These are phyloP conservation scores for Agastache rugosa DNA, from an alignment of 257 asterid species.

Conservation along the genomic window DNA sequence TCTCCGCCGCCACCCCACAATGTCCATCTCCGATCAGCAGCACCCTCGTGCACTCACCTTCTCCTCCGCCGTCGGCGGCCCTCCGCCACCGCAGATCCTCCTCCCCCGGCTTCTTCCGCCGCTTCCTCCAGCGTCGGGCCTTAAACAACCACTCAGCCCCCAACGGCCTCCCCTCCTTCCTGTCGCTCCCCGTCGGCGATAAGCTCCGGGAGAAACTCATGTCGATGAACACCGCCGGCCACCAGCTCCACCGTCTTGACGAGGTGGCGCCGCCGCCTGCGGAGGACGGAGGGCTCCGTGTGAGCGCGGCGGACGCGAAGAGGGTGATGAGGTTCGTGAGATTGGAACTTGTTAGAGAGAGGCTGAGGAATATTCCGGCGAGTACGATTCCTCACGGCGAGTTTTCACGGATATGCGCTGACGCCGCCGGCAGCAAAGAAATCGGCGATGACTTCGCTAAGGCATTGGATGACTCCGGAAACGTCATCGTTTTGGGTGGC, in stretches of 20 bases:
- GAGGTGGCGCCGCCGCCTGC: conserved; percentile 38
- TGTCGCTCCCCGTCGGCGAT: conserved; percentile 66
- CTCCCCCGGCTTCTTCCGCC: conserved; percentile 46
- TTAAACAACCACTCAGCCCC: conserved; percentile 56
- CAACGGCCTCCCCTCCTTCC: conserved; percentile 52
- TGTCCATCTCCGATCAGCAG: conserved; percentile 30
- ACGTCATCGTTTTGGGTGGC: conserved; percentile 78
- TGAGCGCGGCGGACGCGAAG: conserved; percentile 56
- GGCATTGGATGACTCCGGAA: conserved; percentile 72
- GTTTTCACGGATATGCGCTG: conserved; percentile 57
- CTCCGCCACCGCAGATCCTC: conserved; percentile 41
- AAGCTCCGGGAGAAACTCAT: conserved; percentile 62
- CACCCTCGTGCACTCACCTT: conserved; percentile 20
- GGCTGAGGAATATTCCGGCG: conserved; percentile 56
- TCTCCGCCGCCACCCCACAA: conserved; percentile 19
- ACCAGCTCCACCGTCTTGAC: conserved; percentile 44
- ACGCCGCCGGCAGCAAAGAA: conserved; percentile 48
- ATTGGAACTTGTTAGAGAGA: conserved; percentile 52
- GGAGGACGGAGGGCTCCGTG: conserved; percentile 33
- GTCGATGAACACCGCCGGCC: conserved; percentile 45
- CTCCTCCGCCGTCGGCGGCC: conserved; percentile 32
- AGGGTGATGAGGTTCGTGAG: conserved; percentile 58
- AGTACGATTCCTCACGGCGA: conserved; percentile 62
- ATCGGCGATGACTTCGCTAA: conserved; percentile 66
- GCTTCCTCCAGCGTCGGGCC: conserved; percentile 59